Base-by-base conservation (phyloP, 2,329 filamentous ascomycete genomes). In the Penicillium sumatraense region DNA sequence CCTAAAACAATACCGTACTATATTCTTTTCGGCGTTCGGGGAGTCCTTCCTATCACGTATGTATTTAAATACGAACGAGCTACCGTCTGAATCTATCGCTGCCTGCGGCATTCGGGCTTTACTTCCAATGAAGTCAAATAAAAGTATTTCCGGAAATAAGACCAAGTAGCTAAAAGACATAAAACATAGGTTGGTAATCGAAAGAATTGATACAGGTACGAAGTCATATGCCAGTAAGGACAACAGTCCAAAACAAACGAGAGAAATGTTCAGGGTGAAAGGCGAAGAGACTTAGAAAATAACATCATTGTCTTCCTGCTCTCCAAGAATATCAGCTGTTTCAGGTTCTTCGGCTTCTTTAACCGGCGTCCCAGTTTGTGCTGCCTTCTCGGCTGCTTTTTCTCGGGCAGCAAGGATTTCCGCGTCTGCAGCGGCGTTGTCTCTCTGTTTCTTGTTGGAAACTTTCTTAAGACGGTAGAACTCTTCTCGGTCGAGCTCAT, bases 381-480 rank as follows among this genome's bases (percentile, higher is more conserved):
- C 83, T 70, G 87, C 88, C 73, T 88, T 90, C 54, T 65, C 65
- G 14, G 59, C 68, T 33, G 64, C 66, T 48, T 60, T 67, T 61
- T 71, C 63, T 20, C 68, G 65, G 16, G 65, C 62, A 24, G 86
- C 86, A 69, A 89, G 89, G 72, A 95, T 85, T 73, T 92, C 88
- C 24, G 86, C 88, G 65, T 93, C 89, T 45, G 85, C 82, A 10
- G 82, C 86, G 10, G 89, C 89, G 27, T 80, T 87, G 66, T 93
- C 89, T 67, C 89, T 82, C 73, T 92, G 88, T 74, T 93, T 93
- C 80, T 93, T 93, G 73, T 85, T 85, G 45, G 90, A 90, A 31
- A 93, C 90, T 82, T 99, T 99, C 80, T 99, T 99, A 71, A 99
- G 78, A 63, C 95, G 84, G 78, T 97, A 99, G 75, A 99, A 99